Conservation (phyloP, 2,329 filamentous ascomycete species). For the Talaromyces sp. region DNA sequence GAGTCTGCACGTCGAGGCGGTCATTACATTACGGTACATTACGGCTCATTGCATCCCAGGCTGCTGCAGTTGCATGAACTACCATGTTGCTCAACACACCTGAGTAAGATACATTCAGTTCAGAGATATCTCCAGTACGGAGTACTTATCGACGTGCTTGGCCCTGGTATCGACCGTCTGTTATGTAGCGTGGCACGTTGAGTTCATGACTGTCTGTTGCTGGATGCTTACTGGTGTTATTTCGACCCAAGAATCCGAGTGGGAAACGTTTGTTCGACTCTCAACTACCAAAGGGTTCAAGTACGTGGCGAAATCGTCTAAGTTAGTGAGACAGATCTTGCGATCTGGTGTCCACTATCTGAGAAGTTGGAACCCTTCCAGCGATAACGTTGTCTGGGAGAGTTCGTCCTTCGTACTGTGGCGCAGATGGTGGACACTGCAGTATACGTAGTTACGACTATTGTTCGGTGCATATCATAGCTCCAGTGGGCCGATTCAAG, state of each 20-base stretch:
- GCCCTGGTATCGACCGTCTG: background rate
- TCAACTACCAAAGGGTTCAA: background rate
- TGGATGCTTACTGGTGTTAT: background rate
- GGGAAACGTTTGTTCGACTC: background rate
- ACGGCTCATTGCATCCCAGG: background rate
- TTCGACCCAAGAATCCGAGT: background rate
- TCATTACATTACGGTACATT: background rate
- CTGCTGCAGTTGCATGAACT: background rate
- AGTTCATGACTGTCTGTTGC: background rate
- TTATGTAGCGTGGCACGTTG: background rate
- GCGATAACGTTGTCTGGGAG: background rate
- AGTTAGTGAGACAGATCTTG: background rate
- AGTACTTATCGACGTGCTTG: background rate
- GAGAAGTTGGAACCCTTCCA: background rate
- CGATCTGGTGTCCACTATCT: background rate
- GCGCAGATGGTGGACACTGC: background rate
- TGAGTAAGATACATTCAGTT: no score
- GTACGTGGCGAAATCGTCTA: background rate
- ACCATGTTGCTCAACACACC: background rate
- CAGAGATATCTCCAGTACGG: no score
- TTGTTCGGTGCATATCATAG: background rate
- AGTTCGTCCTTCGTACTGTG: background rate
- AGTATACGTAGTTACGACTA: background rate
- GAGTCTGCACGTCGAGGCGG: background rate
- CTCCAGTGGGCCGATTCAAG: background rate